These are phyloP conservation scores for Plasmodium yoelii DNA, from an alignment of 169 alveolate species.

Conservation along the genomic window DNA sequence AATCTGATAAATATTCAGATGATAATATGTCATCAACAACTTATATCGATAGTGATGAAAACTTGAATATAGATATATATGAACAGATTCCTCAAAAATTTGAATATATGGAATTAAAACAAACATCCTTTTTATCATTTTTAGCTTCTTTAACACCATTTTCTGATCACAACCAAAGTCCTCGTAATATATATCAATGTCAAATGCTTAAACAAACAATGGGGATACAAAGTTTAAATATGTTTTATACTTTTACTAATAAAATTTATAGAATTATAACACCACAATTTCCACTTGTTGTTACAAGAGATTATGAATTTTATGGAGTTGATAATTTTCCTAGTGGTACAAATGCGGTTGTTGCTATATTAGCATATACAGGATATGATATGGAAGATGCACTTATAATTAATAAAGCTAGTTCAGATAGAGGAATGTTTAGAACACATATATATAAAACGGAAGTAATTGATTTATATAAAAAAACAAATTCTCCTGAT, in stretches of 20 bases:
- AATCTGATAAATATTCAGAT: not conserved
- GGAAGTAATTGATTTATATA: constrained; percentile 85
- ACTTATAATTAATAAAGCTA: constrained; percentile 97
- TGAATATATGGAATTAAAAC: constrained; percentile 97
- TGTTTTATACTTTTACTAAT: constrained; percentile 96
- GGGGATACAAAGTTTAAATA: constrained; percentile 98
- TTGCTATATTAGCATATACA: constrained; percentile 99
- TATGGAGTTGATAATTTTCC: constrained; percentile 97
- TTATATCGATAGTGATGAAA: constrained; percentile 71
- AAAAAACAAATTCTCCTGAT: constrained; percentile 46
- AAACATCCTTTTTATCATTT: constrained; percentile 95
- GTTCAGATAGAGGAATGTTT: constrained; percentile 99
- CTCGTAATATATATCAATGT: constrained; percentile 99
- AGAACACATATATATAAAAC: constrained; percentile 98
- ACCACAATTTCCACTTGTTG: constrained; percentile 99
- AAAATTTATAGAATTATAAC: constrained; percentile 94
- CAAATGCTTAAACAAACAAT: constrained; percentile 99
- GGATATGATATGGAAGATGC: constrained; percentile 99
- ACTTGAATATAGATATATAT: constrained; percentile 68
- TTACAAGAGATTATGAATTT: constrained; percentile 94
- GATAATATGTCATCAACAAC: constrained; percentile 33
- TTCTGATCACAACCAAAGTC: constrained; percentile 99
- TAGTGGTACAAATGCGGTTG: constrained; percentile 99
- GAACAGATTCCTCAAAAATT: constrained; percentile 88
- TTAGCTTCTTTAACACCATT: constrained; percentile 98